Evolutionary conservation across 768 basidiomycete species (phyloP).

Genomic region (Termitomyces sp.): DNA sequence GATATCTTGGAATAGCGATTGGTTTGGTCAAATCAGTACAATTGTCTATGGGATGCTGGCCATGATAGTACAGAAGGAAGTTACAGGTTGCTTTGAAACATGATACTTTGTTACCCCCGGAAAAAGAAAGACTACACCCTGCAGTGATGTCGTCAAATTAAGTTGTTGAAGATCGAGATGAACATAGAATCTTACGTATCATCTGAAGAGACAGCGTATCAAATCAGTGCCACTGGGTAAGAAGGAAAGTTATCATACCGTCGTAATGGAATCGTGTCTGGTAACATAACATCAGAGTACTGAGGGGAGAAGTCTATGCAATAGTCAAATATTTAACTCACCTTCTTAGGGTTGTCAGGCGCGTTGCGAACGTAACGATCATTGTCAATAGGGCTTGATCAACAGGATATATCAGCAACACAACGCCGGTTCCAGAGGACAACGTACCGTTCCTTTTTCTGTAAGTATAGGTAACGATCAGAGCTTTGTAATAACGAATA

Average conservation of each 20-base stretch:
- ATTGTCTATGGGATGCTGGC: not conserved
- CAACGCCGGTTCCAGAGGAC: not conserved
- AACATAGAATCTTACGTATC: conserved; percentile 48
- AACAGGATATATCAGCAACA: not conserved
- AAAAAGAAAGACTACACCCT: conserved; percentile 8
- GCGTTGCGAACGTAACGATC: conserved; percentile 77
- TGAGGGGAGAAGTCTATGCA: not conserved
- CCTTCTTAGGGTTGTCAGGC: conserved; percentile 87
- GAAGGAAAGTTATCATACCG: conserved; percentile 42
- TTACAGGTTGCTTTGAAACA: not conserved
- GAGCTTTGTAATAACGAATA: not conserved
- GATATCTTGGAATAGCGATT: not conserved
- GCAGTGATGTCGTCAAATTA: not conserved
- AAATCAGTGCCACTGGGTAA: not conserved
- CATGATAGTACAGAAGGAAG: conserved; percentile 1
- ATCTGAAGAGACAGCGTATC: conserved; percentile 34
- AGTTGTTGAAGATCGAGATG: not conserved
- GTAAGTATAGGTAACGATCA: not conserved
- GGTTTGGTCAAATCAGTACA: not conserved
- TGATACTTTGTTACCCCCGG: not conserved
- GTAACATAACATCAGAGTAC: not conserved
- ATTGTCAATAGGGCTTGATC: conserved; percentile 73
- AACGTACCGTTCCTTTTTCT: conserved; percentile 59
- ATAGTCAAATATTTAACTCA: conserved; percentile 23
- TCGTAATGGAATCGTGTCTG: conserved; percentile 83